Percentiles rank a stretch among this genome's conserved stretches.
These are phyloP conservation scores for Adansonia madagascariensis DNA, from an alignment of 441 rosid genomes.

Conservation along the genomic window DNA sequence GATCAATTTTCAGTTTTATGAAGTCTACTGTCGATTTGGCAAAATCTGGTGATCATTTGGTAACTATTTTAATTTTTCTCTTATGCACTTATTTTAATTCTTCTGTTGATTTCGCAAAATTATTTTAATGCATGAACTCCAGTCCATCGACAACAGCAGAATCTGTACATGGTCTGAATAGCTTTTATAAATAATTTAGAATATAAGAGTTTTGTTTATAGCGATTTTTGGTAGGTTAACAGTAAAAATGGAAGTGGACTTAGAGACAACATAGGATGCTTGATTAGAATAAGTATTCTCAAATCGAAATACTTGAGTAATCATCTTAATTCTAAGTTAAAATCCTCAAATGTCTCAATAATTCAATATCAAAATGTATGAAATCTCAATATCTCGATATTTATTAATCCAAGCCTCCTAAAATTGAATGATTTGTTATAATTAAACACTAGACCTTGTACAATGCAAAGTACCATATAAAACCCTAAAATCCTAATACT, in stretches of 20 bases:
- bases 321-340: background rate
- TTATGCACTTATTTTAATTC: background rate
- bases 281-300: slow-evolving; percentile 13
- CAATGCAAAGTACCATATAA: background rate
- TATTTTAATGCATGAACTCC: slow-evolving; percentile 15
- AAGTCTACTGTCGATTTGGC: slow-evolving; percentile 64
- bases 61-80: slow-evolving; percentile 42
- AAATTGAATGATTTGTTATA: background rate
- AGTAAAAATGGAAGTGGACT: background rate
- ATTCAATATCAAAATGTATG: background rate
- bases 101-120: too few relatives aligned
- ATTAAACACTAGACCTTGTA: background rate
- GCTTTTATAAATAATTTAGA: background rate
- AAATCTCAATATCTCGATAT: slow-evolving; percentile 1
- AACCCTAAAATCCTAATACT: background rate
- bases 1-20: slow-evolving; percentile 34
- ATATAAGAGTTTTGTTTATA: background rate
- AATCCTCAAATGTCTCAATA: slow-evolving; percentile 7
- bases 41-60: slow-evolving; percentile 58
- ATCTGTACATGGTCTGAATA: too few relatives aligned
- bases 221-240: background rate
- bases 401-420: background rate
- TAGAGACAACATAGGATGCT: background rate
- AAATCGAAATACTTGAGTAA: background rate
- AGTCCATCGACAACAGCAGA: background rate